phyloP scores from a whole-genome alignment of 225 moss, liverwort and hornwort genomes.

The Physcomitrium patens region DNA sequence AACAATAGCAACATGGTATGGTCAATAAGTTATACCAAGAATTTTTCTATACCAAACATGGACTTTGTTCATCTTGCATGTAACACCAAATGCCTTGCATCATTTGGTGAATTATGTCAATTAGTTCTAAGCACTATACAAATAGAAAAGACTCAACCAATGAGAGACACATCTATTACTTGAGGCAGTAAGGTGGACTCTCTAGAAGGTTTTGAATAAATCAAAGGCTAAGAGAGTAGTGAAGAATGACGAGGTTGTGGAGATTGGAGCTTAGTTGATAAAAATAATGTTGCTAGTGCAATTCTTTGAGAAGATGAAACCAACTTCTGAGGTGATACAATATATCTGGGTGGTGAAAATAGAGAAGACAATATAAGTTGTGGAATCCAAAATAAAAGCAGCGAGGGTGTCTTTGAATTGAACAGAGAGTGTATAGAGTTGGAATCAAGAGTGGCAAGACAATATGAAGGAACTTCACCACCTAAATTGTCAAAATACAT shows the following conservation, averaged over 20 bases:
- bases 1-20: conserved; percentile 32
- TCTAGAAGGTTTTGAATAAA: conserved; percentile 33
- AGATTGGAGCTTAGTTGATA: conserved; percentile 2
- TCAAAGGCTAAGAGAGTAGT: conserved; percentile 48
- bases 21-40: conserved; percentile 30
- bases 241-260: conserved; percentile 33
- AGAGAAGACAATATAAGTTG: conserved; percentile 17
- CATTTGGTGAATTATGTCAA: conserved; percentile 18
- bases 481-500: conserved; percentile 27
- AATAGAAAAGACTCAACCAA: conserved; percentile 20
- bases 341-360: background rate
- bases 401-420: conserved; percentile 11
- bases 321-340: conserved; percentile 1
- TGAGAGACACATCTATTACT: conserved; percentile 4
- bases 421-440: background rate
- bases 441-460: conserved; percentile 4
- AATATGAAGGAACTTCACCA: conserved; percentile 2
- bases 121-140: background rate
- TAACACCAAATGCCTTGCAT: conserved; percentile 23
- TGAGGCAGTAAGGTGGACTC: conserved; percentile 6
- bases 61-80: conserved; percentile 19
- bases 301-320: conserved; percentile 19
- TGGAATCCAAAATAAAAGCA: conserved; percentile 15
- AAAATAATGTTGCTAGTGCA: background rate
- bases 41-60: conserved; percentile 9